A percentile compares a stretch with the other conserved stretches of the same genome.
phyloP scores from a whole-genome alignment of 306 rosid genomes.

The Gastrolobium bilobum region DNA sequence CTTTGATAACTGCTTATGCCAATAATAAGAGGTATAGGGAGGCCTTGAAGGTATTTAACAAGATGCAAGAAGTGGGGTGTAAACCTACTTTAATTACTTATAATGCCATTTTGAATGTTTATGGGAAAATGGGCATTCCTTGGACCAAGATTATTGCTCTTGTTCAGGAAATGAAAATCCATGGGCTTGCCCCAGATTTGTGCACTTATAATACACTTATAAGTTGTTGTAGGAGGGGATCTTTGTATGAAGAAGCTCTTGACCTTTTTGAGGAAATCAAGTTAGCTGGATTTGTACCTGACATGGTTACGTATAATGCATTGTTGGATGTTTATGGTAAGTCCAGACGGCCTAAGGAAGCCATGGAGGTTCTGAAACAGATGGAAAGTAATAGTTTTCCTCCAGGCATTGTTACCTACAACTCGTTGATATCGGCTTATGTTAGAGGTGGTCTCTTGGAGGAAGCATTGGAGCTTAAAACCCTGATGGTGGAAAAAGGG shows the following conservation, averaged over 20 bases:
- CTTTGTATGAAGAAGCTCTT: conserved; percentile 81
- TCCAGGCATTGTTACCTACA: conserved; percentile 75
- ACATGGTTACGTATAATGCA: conserved; percentile 78
- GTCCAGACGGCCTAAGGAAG: conserved; percentile 81
- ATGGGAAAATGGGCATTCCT: conserved; percentile 90
- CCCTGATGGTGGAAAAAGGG: conserved; percentile 74
- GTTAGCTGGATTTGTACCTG: conserved; percentile 67
- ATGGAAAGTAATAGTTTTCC: conserved; percentile 73
- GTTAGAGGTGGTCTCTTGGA: conserved; percentile 80
- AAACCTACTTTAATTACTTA: conserved; percentile 78
- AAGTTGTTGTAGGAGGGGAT: conserved; percentile 76
- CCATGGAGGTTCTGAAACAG: conserved; percentile 82
- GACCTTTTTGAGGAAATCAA: conserved; percentile 78
- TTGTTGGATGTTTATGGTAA: conserved; percentile 89
- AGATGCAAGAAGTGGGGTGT: conserved; percentile 76
- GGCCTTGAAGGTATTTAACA: conserved; percentile 70
- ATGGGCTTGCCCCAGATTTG: conserved; percentile 74
- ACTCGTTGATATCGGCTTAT: conserved; percentile 79
- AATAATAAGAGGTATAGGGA: conserved; percentile 78
- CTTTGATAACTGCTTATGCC: conserved; percentile 75
- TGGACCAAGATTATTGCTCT: conserved; percentile 75
- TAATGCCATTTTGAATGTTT: conserved; percentile 80
- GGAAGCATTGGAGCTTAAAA: conserved; percentile 69
- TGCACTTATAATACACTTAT: conserved; percentile 84
- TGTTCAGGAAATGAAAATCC: conserved; percentile 69